Percentiles rank a stretch among this genome's conserved stretches.
Evolutionary conservation across 306 rosid genomes (phyloP).

Genomic region (Rosa lucieae): DNA sequence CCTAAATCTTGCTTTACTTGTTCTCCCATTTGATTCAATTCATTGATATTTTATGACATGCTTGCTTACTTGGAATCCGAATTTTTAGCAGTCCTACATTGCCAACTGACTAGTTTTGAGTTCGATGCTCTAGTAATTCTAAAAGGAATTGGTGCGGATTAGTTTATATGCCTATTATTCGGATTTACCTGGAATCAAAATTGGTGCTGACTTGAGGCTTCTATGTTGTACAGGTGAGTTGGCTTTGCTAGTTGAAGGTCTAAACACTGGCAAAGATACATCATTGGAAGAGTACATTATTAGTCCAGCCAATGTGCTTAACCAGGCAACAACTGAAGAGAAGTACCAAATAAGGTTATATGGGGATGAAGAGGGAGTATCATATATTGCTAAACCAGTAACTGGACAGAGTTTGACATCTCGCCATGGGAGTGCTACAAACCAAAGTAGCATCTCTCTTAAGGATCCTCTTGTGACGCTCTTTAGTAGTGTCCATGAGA

Average conservation of each 20-base stretch:
- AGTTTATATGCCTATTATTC: neutral
- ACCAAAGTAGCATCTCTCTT: slow-evolving; percentile 12
- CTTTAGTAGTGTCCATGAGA: slow-evolving; percentile 30
- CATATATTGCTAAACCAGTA: slow-evolving; percentile 22
- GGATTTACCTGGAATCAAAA: neutral
- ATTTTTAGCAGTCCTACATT: neutral
- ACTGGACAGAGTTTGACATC: slow-evolving; percentile 8
- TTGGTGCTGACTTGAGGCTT: neutral
- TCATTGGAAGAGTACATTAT: slow-evolving; percentile 30
- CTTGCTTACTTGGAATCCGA: neutral
- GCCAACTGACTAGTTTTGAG: neutral
- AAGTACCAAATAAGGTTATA: neutral
- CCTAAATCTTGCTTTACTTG: neutral
- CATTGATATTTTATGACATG: neutral
- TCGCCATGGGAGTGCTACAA: neutral
- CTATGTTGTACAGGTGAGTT: slow-evolving; percentile 19
- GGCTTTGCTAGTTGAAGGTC: slow-evolving; percentile 34
- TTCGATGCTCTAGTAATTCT: neutral
- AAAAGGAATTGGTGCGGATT: neutral
- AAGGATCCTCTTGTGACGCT: slow-evolving; percentile 36
- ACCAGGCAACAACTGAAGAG: neutral
- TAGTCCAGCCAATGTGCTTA: neutral
- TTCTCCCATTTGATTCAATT: neutral
- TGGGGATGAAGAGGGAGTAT: slow-evolving; percentile 16
- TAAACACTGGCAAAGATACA: slow-evolving; percentile 25